Evolutionary conservation across 169 alveolate species (phyloP), one percentile per base, ranked within the genome.

Genomic region (Cryptosporidium meleagridis): DNA sequence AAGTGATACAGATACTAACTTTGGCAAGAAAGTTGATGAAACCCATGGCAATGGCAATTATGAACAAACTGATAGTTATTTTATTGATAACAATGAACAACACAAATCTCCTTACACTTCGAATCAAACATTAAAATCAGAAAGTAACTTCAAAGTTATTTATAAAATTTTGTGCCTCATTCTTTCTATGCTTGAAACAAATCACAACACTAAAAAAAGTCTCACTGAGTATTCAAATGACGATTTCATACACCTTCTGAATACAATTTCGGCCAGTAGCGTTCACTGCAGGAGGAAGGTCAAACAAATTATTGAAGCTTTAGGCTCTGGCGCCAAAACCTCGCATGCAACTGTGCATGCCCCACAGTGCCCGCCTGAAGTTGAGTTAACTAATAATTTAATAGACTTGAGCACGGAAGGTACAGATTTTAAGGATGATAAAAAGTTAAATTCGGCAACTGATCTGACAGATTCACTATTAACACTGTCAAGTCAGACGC

Each of bases 161-260:
- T 62, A 62, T 45, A 59, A 35, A 65, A 80, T 80, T 31, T 33
- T 80, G 29, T 80, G 89, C 31, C 51, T 80, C 29, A 35, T 62
- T 62, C 73, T 59, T 29, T 59, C 80, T 29, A 59, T 80, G 55
- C 68, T 80, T 18, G 89, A 80, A 53, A 61, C 48, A 33, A 80
- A 80, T 48, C 41, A 59, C n/a, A 23, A 29, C 29, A 80, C 80
- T 14, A 73, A 73, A 41, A 44, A 55, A 16, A 35, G 21, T 41
- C 59, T 73, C 21, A 59, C 58, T 55, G 33, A 53, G 4, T 73
- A 73, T 41, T 26, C 72, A 18, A 37, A 58, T 37, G 58, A 55
- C 21, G 39, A 59, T 9, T 73, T 73, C 23, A 55, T n/a, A 18
- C 53, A 58, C 6, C 23, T 59, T 8, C 58, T 73, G 3, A 33